A percentile compares a stretch with the other conserved stretches of the same genome.
These are phyloP conservation scores for Colletotrichum caudatum DNA, from an alignment of 2,329 filamentous ascomycete species.

Conservation along the genomic window DNA sequence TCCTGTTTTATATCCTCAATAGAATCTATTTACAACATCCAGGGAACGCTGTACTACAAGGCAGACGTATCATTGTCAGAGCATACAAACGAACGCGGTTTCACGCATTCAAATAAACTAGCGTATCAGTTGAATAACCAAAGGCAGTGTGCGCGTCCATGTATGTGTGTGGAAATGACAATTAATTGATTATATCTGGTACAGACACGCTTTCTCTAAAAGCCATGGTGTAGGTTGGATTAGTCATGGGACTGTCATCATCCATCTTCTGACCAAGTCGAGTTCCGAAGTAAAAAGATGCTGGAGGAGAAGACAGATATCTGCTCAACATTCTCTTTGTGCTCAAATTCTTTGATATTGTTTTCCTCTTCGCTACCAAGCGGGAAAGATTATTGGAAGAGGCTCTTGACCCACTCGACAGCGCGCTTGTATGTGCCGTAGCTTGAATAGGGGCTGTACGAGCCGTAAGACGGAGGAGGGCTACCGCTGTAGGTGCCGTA, in stretches of 20 bases:
- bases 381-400: slow-evolving; percentile 1
- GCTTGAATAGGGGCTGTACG: slow-evolving; percentile 17
- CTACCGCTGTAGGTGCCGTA: slow-evolving; percentile 38
- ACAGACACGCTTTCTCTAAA: not conserved
- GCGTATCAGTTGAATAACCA: not conserved
- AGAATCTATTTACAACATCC: not conserved
- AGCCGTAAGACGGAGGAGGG: not conserved
- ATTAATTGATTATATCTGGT: not conserved
- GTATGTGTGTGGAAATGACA: not conserved
- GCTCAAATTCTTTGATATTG: not conserved
- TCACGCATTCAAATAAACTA: not conserved
- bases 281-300: not conserved
- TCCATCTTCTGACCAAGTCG: not conserved
- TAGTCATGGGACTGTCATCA: no score
- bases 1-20: not conserved
- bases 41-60: not conserved
- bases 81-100: not conserved
- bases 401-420: slow-evolving; percentile 26
- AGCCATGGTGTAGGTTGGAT: not conserved
- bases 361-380: not conserved
- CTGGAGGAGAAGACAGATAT: not conserved
- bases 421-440: slow-evolving; percentile 39
- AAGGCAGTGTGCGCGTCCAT: not conserved
- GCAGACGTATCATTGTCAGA: not conserved
- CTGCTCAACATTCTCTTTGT: not conserved